Base-by-base conservation (phyloP, 352 stramenopile species). In the Blastocystis sp. region DNA sequence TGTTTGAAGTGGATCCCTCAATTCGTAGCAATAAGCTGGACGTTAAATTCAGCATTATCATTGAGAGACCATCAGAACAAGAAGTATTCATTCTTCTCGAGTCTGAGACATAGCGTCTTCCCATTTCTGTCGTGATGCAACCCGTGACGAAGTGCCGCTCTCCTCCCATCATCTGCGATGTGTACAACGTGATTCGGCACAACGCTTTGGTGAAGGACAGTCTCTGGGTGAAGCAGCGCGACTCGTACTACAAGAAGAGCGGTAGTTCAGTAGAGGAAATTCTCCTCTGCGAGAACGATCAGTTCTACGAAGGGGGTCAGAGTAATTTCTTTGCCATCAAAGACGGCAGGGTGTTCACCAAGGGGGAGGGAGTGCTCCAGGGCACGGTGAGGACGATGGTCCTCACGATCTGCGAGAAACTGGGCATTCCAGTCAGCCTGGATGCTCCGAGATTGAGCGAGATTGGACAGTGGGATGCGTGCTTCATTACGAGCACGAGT, bases 401-500 rank as follows among this genome's bases (percentile, higher is more conserved):
- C 24, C 55, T 89, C 37, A 76, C 39, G 7, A 34, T 89, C 43
- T 79, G 63, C 53, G 41, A 79, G 43, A 89, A 89, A 26, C 30
- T 79, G 24, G 64, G 64, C 53, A 89, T 89, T 65, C 78, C 78
- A 18, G 3, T 76, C 3, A 76, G 41, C 24, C 43, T 89, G 47
- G 78, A 89, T 39, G n/a, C 78, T 63, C 66, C 63, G 47, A 30
- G 43, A 30, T 4, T 89, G 50, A 54, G 53, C 20, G 78, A 89
- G 63, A 89, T 89, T 41, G 9, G n/a, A 18, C 43, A 47, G 20
- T 89, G 78, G 78, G 78, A 89, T 64, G 78, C 63, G 47, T 76
- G 63, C 26, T 89, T 89, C 66, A 11, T 89, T 78, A 89, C 78
- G 11, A 89, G 78, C 41, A 89, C 78, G 24, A 79, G 63, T 30